These are phyloP conservation scores for Acacia acuminata DNA, from an alignment of 306 rosid species.

Conservation along the genomic window DNA sequence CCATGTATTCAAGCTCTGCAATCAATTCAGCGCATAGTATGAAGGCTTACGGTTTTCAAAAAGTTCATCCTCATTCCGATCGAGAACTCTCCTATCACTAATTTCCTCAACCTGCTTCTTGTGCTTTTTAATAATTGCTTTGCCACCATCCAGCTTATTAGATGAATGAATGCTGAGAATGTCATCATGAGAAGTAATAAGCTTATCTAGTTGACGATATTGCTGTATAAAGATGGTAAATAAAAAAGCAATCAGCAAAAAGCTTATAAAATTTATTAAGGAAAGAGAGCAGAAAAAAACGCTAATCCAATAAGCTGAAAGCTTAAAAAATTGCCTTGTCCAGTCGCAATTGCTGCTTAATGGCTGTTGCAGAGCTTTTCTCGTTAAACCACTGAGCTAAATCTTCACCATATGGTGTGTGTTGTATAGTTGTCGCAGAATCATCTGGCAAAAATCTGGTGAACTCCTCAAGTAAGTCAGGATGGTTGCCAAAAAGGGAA, in stretches of 20 bases:
- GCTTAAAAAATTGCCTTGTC: conserved; percentile 52
- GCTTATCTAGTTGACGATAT: conserved; percentile 65
- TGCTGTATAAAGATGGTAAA: conserved; percentile 48
- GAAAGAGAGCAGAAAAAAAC: conserved; percentile 3
- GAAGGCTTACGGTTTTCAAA: conserved; percentile 60
- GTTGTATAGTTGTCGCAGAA: conserved; percentile 49
- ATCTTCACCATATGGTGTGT: conserved; percentile 47
- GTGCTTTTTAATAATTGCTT: conserved; percentile 56
- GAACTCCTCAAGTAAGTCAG: conserved; percentile 61
- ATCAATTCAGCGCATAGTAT: conserved; percentile 20
- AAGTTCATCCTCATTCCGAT: conserved; percentile 63
- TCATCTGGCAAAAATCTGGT: conserved; percentile 57
- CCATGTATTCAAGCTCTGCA: conserved; percentile 13
- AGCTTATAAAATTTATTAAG: conserved; percentile 7
- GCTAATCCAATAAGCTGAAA: conserved; percentile 25
- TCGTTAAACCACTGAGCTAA: conserved; percentile 65
- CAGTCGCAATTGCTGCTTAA: conserved; percentile 52
- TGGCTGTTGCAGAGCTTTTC: conserved; percentile 60
- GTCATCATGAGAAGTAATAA: conserved; percentile 55
- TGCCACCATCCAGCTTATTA: conserved; percentile 71
- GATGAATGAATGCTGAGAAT: conserved; percentile 70
- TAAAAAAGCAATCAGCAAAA: conserved; percentile 28
- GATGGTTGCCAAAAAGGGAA: conserved; percentile 44
- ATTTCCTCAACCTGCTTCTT: conserved; percentile 52
- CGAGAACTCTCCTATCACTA: conserved; percentile 66